Percentiles rank a stretch among this genome's conserved stretches.
These are phyloP conservation scores for Amphirosellinia nigrospora DNA, from an alignment of 495 filamentous ascomycete species.

Conservation along the genomic window DNA sequence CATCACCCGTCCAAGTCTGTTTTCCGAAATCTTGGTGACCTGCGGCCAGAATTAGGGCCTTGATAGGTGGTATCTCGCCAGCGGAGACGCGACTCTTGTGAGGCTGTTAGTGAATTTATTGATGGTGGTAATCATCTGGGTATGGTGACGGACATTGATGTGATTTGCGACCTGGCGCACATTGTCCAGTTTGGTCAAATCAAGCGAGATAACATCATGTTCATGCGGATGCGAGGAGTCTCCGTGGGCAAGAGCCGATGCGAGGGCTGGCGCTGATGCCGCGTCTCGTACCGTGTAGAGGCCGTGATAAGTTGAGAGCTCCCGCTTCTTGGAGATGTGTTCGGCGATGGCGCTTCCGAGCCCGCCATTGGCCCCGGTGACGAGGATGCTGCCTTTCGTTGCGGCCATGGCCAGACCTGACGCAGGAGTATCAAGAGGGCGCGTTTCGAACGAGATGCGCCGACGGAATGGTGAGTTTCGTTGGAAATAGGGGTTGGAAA, in stretches of 20 bases:
- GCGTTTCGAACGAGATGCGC: not conserved
- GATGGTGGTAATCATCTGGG: no score
- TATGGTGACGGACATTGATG: slow-evolving; percentile 28
- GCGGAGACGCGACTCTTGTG: slow-evolving; percentile 33
- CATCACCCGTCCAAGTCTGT: slow-evolving; percentile 39
- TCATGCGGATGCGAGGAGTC: slow-evolving; percentile 4
- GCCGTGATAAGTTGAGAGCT: slow-evolving; percentile 41
- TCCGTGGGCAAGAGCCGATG: slow-evolving; percentile 36
- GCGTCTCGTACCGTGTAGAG: slow-evolving; percentile 45
- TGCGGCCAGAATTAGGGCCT: slow-evolving; percentile 50
- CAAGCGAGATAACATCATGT: slow-evolving; percentile 26
- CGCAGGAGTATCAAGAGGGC: not conserved
- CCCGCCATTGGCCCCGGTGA: slow-evolving; percentile 37
- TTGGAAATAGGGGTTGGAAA: not conserved
- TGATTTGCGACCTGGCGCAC: slow-evolving; percentile 18
- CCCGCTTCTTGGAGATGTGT: slow-evolving; percentile 49
- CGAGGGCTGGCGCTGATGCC: slow-evolving; percentile 35
- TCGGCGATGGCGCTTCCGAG: slow-evolving; percentile 54
- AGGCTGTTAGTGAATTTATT: no score
- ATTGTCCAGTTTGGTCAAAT: slow-evolving; percentile 25
- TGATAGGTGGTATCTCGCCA: slow-evolving; percentile 46
- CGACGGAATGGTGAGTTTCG: slow-evolving; percentile 1
- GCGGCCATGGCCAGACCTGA: not conserved
- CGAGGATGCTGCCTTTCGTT: slow-evolving; percentile 25
- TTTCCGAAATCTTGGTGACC: slow-evolving; percentile 33